Evolutionary conservation across 441 rosid genomes (phyloP).

Genomic region (Mallotus repandus): DNA sequence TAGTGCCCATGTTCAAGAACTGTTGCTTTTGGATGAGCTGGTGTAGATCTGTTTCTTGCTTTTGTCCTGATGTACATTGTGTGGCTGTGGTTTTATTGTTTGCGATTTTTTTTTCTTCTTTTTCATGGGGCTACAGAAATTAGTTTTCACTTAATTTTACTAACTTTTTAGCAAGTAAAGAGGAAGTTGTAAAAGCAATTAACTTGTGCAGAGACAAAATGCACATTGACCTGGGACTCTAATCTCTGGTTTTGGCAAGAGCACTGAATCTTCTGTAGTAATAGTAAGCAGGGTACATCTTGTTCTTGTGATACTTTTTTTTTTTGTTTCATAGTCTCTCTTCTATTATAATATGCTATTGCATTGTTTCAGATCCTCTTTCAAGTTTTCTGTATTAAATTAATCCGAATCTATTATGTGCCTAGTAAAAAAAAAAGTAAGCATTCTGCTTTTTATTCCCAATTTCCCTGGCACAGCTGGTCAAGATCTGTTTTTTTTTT

Average conservation of each 20-base stretch:
- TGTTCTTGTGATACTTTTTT: too few relatives aligned
- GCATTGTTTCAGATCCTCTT: constrained; percentile 15
- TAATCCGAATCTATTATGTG: not conserved
- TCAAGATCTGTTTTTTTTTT: constrained; percentile 41
- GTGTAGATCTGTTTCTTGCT: constrained; percentile 50
- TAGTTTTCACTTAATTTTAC: constrained; percentile 23
- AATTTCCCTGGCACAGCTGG: constrained; percentile 19
- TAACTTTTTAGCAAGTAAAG: constrained; percentile 5
- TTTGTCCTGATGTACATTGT: constrained; percentile 29
- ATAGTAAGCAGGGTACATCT: too few relatives aligned
- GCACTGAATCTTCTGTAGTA: not conserved
- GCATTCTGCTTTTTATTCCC: not conserved
- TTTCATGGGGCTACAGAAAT: not conserved
- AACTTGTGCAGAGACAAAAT: too few relatives aligned
- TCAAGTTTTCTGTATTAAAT: constrained; percentile 11
- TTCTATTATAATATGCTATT: constrained; percentile 16
- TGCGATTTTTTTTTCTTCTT: not conserved
- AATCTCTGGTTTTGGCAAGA: constrained; percentile 3
- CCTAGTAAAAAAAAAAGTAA: not conserved
- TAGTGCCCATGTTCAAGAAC: not conserved
- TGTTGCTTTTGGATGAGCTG: constrained; percentile 25
- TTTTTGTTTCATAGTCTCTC: not conserved
- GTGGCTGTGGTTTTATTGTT: constrained; percentile 20
- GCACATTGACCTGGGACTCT: constrained; percentile 8
- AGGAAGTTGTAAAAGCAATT: not conserved